Conservation (phyloP, 176 grass and related monocot genomes). For the Avena eriantha region DNA sequence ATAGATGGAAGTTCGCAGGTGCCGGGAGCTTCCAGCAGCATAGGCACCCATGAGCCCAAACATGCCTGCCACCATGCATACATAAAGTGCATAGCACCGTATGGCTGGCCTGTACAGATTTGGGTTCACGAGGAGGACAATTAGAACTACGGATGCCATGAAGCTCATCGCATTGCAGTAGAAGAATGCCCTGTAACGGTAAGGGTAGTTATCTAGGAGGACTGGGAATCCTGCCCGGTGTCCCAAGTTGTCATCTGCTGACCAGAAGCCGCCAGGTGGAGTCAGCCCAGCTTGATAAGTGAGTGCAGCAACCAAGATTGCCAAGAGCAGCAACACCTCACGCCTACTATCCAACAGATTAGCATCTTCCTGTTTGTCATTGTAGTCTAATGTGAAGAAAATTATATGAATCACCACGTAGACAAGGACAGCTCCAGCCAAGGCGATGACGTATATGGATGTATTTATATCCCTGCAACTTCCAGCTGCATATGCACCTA, state of each 20-base stretch:
- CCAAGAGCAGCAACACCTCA: constrained; percentile 40
- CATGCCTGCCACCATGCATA: not conserved
- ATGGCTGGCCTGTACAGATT: constrained; percentile 10
- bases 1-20: not conserved
- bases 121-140: constrained; percentile 20
- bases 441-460: constrained; percentile 30
- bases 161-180: constrained; percentile 48
- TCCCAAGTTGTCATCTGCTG: not conserved
- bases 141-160: constrained; percentile 38
- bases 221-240: constrained; percentile 8
- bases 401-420: constrained; percentile 25
- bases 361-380: not conserved
- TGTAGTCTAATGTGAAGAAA: not conserved
- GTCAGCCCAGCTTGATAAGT: constrained; percentile 55
- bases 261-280: constrained; percentile 23
- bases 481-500: constrained; percentile 40
- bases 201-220: constrained; percentile 9
- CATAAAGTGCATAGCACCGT: not conserved
- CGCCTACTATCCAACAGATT: not conserved
- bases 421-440: constrained; percentile 14
- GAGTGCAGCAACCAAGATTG: constrained; percentile 37
- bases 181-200: constrained; percentile 32
- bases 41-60: constrained; percentile 21
- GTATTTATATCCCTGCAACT: constrained; percentile 5
- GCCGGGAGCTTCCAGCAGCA: not conserved